These are phyloP conservation scores for Harringtonia aguacate DNA, from an alignment of 2,329 filamentous ascomycete genomes.

Conservation along the genomic window DNA sequence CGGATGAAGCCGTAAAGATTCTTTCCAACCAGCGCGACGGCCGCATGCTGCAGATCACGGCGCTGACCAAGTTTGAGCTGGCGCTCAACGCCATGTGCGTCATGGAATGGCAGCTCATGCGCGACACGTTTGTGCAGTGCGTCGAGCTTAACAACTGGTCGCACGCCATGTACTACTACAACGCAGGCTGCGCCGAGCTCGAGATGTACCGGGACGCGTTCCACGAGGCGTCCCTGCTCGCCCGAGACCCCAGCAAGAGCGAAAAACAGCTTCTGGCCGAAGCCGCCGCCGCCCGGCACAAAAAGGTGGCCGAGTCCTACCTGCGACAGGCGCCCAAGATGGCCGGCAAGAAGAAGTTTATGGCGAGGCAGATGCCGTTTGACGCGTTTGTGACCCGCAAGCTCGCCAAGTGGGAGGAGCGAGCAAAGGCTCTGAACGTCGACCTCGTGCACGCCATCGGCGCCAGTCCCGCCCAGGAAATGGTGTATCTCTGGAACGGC, in stretches of 20 bases:
- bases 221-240: conserved; percentile 21
- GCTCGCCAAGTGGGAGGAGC: conserved; percentile 76
- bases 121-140: conserved; percentile 63
- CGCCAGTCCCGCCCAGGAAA: conserved; percentile 72
- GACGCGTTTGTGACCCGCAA: conserved; percentile 80
- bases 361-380: conserved; percentile 82
- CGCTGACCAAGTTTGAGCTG: conserved; percentile 76
- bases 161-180: conserved; percentile 80
- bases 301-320: conserved; percentile 55
- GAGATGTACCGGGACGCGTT: conserved; percentile 64
- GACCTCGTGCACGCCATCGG: conserved; percentile 73
- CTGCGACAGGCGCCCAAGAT: conserved; percentile 61
- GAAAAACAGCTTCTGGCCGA: conserved; percentile 7
- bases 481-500: conserved; percentile 91
- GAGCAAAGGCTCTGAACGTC: conserved; percentile 55
- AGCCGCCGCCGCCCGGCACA: conserved; percentile 38
- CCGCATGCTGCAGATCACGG: conserved; percentile 80
- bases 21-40: conserved; percentile 50
- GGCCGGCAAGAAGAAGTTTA: conserved; percentile 78
- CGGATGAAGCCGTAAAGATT: conserved; percentile 57
- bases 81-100: conserved; percentile 68
- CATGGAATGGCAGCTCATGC: conserved; percentile 65
- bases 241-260: conserved; percentile 17
- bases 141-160: conserved; percentile 84
- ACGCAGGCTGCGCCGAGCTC: conserved; percentile 67